Percentiles rank a stretch among this genome's conserved stretches.
These are phyloP conservation scores for Talaromyces sp. DNA, from an alignment of 2,329 filamentous ascomycete genomes.

Conservation along the genomic window DNA sequence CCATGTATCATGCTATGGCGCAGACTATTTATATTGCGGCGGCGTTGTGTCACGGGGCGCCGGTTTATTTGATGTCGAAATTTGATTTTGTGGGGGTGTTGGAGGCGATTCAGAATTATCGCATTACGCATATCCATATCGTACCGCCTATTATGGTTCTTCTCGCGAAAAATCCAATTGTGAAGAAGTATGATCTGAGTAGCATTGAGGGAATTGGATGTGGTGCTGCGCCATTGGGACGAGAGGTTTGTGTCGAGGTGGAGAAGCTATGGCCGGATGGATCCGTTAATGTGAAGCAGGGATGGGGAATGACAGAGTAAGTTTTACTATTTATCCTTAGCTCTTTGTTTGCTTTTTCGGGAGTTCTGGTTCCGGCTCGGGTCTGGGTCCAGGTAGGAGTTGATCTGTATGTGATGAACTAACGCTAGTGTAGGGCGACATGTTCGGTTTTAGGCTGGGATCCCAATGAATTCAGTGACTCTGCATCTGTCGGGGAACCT, in stretches of 20 bases:
- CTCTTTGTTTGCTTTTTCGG: not conserved
- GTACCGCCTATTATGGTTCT: constrained; percentile 77
- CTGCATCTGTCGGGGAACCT: constrained; percentile 62
- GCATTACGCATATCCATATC: constrained; percentile 66
- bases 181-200: constrained; percentile 68
- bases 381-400: not conserved
- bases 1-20: constrained; percentile 74
- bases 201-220: constrained; percentile 62
- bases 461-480: constrained; percentile 49
- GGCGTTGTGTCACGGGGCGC: constrained; percentile 53
- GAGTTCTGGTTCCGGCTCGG: too few species aligned
- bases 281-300: constrained; percentile 64
- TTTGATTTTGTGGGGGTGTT: constrained; percentile 78
- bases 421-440: constrained; percentile 52
- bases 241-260: constrained; percentile 59
- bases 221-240: constrained; percentile 69
- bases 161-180: constrained; percentile 70
- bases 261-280: constrained; percentile 58
- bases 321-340: constrained; percentile 38
- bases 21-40: constrained; percentile 72
- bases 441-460: constrained; percentile 71
- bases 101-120: constrained; percentile 66
- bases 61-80: constrained; percentile 75
- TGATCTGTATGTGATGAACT: not conserved
- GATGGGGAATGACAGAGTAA: constrained; percentile 85